Percentiles rank a stretch among this genome's conserved stretches.
Evolutionary conservation across 345 rosid species (phyloP).

Genomic region (Leavenworthia alabamica): DNA sequence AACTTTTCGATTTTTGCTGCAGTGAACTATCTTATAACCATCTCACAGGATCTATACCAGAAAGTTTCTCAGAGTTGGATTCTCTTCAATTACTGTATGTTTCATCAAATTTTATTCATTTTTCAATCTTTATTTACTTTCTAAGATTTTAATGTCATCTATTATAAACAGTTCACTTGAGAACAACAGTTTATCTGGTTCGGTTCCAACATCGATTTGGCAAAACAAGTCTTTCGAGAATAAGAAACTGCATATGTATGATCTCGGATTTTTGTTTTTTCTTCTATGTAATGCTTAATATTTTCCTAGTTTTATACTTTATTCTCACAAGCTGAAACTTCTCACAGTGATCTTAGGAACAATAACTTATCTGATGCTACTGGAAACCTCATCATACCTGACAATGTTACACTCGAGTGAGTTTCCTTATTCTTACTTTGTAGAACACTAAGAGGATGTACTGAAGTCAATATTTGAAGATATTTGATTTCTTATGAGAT

Average conservation of each 20-base stretch:
- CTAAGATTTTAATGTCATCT: background rate
- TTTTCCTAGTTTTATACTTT: background rate
- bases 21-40: slow-evolving; percentile 63
- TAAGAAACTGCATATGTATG: slow-evolving; percentile 54
- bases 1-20: slow-evolving; percentile 34
- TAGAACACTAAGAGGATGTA: too few relatives aligned
- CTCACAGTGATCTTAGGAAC: slow-evolving; percentile 74
- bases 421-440: background rate
- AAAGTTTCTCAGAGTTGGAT: slow-evolving; percentile 48
- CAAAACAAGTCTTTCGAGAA: slow-evolving; percentile 39
- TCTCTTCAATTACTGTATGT: slow-evolving; percentile 71
- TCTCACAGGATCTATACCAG: slow-evolving; percentile 63
- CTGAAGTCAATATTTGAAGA: too few relatives aligned
- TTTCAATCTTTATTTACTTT: background rate
- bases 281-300: too few relatives aligned
- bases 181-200: slow-evolving; percentile 64
- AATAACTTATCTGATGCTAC: slow-evolving; percentile 51
- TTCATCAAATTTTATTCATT: background rate
- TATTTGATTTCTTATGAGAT: too few relatives aligned
- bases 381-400: slow-evolving; percentile 53
- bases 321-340: slow-evolving; percentile 7
- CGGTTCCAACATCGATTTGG: slow-evolving; percentile 55
- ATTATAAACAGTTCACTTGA: slow-evolving; percentile 56
- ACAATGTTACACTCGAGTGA: slow-evolving; percentile 67
- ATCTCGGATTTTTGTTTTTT: background rate